Conservation (phyloP, 1,284 basidiomycete genomes). For the Cryptococcus amylolentus region DNA sequence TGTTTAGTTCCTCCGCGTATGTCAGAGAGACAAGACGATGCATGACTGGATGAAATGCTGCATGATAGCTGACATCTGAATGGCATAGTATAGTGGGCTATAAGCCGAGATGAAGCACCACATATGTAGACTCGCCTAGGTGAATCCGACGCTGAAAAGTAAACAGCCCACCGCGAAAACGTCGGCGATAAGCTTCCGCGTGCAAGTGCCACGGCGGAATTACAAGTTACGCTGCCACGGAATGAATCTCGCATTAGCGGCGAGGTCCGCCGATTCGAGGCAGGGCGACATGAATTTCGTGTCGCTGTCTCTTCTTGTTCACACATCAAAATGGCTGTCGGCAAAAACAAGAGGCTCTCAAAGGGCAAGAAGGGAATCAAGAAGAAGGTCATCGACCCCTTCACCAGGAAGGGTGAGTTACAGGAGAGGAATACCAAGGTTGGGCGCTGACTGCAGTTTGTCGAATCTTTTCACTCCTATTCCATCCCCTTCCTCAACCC, state of each 20-base stretch:
- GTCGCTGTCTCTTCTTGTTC: neutral
- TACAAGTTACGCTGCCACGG: neutral
- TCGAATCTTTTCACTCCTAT: neutral
- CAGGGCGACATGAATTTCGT: slow-evolving; percentile 1
- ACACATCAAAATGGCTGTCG: slow-evolving; percentile 70
- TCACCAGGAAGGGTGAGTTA: slow-evolving; percentile 86
- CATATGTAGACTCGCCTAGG: no score
- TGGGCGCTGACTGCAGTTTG: slow-evolving; percentile 2
- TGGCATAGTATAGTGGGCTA: no score
- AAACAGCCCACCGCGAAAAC: no score
- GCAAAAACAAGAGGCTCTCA: slow-evolving; percentile 97
- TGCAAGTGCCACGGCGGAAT: no score
- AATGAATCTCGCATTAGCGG: neutral
- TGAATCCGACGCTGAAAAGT: no score
- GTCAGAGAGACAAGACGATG: no score
- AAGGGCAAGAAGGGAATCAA: slow-evolving; percentile 99
- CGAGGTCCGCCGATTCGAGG: neutral
- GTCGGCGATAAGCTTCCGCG: no score
- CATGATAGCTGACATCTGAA: no score
- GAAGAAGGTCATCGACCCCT: slow-evolving; percentile 99
- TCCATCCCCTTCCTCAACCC: neutral
- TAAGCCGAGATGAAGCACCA: no score
- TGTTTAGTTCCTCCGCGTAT: no score
- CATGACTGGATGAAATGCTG: no score
- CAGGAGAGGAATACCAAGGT: neutral